Percentiles rank a stretch among this genome's conserved stretches.
phyloP scores from a whole-genome alignment of 768 basidiomycete genomes.

The Clathrus columnatus region DNA sequence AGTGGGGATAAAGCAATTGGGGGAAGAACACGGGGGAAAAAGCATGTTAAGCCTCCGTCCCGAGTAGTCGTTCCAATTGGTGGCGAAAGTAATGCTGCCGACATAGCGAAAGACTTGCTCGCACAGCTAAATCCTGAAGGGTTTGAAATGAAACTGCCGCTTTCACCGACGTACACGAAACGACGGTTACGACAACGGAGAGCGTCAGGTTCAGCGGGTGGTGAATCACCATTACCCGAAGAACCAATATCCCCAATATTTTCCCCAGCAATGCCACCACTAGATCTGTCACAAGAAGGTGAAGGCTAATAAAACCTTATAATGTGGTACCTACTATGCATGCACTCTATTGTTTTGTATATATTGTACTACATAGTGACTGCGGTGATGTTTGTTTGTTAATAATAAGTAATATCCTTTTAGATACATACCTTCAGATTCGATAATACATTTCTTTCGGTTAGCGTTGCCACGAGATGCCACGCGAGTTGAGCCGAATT shows the following conservation, averaged over 20 bases:
- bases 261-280: background rate
- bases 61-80: conserved; percentile 27
- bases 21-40: conserved; percentile 44
- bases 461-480: background rate
- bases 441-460: no score
- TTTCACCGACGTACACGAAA: conserved; percentile 37
- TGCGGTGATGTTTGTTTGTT: no score
- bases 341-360: no score
- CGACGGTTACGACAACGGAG: conserved; percentile 22
- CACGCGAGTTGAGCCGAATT: background rate
- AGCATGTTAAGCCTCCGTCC: conserved; percentile 26
- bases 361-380: no score
- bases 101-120: conserved; percentile 67
- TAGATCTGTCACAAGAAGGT: background rate
- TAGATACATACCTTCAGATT: no score
- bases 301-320: background rate
- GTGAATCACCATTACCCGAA: background rate
- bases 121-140: conserved; percentile 65
- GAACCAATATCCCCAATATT: background rate
- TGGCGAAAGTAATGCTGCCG: conserved; percentile 35
- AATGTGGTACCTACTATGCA: background rate
- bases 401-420: no score
- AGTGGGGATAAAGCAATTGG: conserved; percentile 53
- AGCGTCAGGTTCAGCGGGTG: conserved; percentile 7
- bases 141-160: conserved; percentile 38